Evolutionary conservation across 2,329 filamentous ascomycete genomes (phyloP), one percentile per base, ranked within the genome.

Genomic region (Aspergillus brunneoviolaceus): DNA sequence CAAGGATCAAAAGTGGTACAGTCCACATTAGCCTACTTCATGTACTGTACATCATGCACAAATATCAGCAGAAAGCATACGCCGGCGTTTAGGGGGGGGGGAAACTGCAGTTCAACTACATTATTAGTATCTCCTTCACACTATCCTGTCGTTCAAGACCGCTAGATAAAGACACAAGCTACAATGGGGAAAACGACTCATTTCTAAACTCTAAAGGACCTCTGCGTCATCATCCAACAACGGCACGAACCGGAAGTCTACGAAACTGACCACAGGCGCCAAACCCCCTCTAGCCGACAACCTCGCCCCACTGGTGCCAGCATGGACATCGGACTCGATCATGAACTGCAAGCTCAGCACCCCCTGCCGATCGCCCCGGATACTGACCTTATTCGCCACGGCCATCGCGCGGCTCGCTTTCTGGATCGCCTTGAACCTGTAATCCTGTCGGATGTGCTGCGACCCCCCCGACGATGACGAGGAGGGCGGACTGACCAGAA

Each of bases 261-360:
- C 75, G 68, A 80, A 81, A 54, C 74, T 76, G n/a, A 78, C 75
- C 50, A 72, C 73, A 5, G 71, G 70, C 49, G 62, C 65, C 21
- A 60, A 56, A 14, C 60, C 61, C 12, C 67, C 65, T 45, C 65
- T 67, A 25, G 67, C 61, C 29, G 60, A 29, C 16, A 45, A 45
- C 49, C 65, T 65, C n/a, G 52, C 45, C 31, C 61, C 66, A 51
- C 70, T 66, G 27, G 2, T 10, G 21, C 65, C 60, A 16, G 61
- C 61, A 49, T 85, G 84, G 6, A 85, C 84, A 63, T 95, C 91
- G 48, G 93, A 82, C 72, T 97, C 92, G 16, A 99, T 89, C 89
- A 99, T 95, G 70, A 98, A 97, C 72, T 99, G 95, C 73, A 98
- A 79, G 76, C 91, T 97, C 65, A 99, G 76, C 31, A 99, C 94